Base-by-base conservation (phyloP, 441 rosid species). In the California macrophylla region DNA sequence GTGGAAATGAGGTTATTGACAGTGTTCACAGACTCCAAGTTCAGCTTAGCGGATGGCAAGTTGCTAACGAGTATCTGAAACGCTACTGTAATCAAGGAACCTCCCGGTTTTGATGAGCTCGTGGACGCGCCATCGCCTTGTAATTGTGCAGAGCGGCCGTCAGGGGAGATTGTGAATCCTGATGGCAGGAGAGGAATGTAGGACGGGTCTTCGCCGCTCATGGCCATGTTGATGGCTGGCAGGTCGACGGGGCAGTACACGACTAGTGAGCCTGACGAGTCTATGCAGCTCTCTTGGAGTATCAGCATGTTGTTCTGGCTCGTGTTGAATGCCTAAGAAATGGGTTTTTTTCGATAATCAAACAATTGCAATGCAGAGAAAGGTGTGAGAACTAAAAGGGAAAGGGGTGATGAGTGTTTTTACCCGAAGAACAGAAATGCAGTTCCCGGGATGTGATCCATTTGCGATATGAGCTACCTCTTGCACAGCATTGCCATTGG, bases 231-330 rank as follows among this genome's bases (percentile, higher is more conserved):
- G 73, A 95, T 77, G 8, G 92, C 89, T 0, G 92, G 80, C 60
- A 92, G 79, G 71, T 95, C 99, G 32, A 95, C 92, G 0, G 99
- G 95, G 78, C 96, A 86, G 68, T 92, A 92, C 4, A 89, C 90
- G 38, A 95, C 84, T 0, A 92, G 80, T 4, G 96, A 87, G 34
- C 93, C 98, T 2, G 99, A 87, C 34, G 86, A 79, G 84, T 95
- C 99, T 67, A 83, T 75, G 79, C 95, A 90, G 80, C 93, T 90
- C 85, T 95, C 99, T 83, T 95, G 99, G 40, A 95, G 97, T 67
- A 95, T 85, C 65, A 95, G 47, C 99, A 90, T 92, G 69, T 86
- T 88, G 84, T 85, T 87, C 78, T 90, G 95, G 67, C 96, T 79
- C 13, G 84, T 79, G 76, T 84, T 92, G 15, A 80, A 82, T 40